Conservation (phyloP, 73 alveolate genomes). For the Paramecium sonneborni region DNA sequence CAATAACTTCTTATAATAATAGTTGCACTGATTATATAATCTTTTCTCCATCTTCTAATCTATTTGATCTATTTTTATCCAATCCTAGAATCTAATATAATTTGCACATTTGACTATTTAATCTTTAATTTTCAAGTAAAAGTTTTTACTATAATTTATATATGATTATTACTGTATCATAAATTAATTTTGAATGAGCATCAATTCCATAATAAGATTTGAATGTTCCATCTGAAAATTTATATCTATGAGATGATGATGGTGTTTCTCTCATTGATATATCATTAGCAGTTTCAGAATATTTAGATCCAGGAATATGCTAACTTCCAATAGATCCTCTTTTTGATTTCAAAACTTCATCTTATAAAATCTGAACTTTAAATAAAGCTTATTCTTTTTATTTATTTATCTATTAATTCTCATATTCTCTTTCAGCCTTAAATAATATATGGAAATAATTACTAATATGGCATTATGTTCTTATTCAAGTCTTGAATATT, state of each 20-base stretch:
- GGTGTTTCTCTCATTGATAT: neutral
- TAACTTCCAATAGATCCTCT: conserved; percentile 30
- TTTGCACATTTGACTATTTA: conserved; percentile 15
- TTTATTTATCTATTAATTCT: neutral
- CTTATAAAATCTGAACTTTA: neutral
- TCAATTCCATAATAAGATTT: neutral
- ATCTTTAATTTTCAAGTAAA: neutral
- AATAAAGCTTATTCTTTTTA: conserved; percentile 5
- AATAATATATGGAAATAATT: neutral
- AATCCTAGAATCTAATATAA: neutral
- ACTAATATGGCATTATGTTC: conserved; percentile 41
- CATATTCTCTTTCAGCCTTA: conserved; percentile 25
- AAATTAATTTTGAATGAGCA: neutral
- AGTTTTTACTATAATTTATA: neutral
- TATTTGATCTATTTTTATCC: conserved; percentile 40
- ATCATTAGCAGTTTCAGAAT: neutral
- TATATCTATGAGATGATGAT: neutral
- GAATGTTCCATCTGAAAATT: neutral
- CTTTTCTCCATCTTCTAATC: conserved; percentile 32
- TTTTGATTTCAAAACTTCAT: neutral
- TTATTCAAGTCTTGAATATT: conserved; percentile 26
- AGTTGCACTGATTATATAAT: conserved; percentile 5
- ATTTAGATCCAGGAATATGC: neutral
- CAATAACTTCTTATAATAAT: conserved; percentile 28
- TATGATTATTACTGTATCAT: neutral